Evolutionary conservation across 192 early-diverging fungal species (phyloP).

Genomic region (Umbelopsis sp.): DNA sequence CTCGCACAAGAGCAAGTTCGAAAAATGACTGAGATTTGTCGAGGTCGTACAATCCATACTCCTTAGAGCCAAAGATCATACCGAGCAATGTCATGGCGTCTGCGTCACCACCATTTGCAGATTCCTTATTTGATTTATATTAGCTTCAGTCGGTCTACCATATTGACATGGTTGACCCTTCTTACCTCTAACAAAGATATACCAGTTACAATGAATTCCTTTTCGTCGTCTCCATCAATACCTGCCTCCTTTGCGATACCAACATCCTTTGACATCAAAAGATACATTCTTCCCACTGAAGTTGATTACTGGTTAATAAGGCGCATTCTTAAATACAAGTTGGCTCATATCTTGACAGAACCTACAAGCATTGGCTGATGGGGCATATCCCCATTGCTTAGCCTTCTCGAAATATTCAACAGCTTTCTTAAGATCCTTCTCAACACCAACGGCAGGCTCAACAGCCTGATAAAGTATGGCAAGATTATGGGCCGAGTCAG

Average conservation of each 20-base stretch:
- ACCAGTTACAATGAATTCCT: conserved; percentile 50
- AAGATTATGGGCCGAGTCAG: conserved; percentile 57
- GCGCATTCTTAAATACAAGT: background rate
- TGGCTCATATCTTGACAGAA: background rate
- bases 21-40: conserved; percentile 53
- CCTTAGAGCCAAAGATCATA: conserved; percentile 54
- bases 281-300: conserved; percentile 41
- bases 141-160: background rate
- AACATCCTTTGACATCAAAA: conserved; percentile 38
- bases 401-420: conserved; percentile 48
- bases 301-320: background rate
- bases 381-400: conserved; percentile 47
- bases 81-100: conserved; percentile 53
- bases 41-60: conserved; percentile 53
- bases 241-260: conserved; percentile 36
- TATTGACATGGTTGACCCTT: background rate
- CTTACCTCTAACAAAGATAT: conserved; percentile 39
- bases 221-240: conserved; percentile 32
- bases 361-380: conserved; percentile 51
- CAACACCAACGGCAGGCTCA: conserved; percentile 27
- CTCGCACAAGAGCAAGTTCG: conserved; percentile 54
- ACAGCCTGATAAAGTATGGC: conserved; percentile 55
- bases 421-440: conserved; percentile 38
- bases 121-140: conserved; percentile 16
- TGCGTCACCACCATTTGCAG: conserved; percentile 44